Evolutionary conservation across 768 basidiomycete genomes (phyloP), one percentile per base, ranked within the genome.

Genomic region (Boletus barrowsii): DNA sequence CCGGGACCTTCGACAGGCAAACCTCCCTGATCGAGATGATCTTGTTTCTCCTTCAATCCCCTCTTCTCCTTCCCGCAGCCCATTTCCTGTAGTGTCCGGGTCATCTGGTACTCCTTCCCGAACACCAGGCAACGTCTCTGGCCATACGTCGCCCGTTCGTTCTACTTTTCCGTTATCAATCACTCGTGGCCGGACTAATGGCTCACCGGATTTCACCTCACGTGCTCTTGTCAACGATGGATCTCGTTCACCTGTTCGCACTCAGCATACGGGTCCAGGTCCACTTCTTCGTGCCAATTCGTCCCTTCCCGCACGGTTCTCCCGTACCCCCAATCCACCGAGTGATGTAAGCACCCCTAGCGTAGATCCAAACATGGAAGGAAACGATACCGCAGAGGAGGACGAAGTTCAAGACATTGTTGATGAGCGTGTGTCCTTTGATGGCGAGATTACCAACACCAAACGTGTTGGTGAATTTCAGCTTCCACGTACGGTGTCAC

Each of bases 1-100:
- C 10, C 78, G 80, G 49, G 83, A 88, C 63, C 78, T 90, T 32
- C 81, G 88, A 47, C 82, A 84, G 50, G 85, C 84, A 51, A 88
- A 88, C 64, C 80, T 88, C 10, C 83, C 86, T 24, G 68, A 81
- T 55, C 70, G 73, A 58, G 71, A 73, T 33, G 76, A 76, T 20
- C 49, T 62, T 66, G 62, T 66, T 57, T 67, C 63, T 40, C 59
- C 65, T 37, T 37, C 72, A n/a, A 65, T 59, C 14, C 56, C 68
- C 7, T 56, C 69, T 10, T 62, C 75, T 46, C 68, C 75, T 42
- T 58, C 61, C 14, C 61, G 62, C 54, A 65, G 42, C 49, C 51
- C 63, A 20, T 59, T 65, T n/a, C 53, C 68, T 49, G 22, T 42
- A 3, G 24, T 57, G 18, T 32, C 55, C 22, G 62, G 43, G 22